A percentile compares a stretch with the other conserved stretches of the same genome.
These are phyloP conservation scores for Mercurialis annua DNA, from an alignment of 345 rosid genomes.

Conservation along the genomic window DNA sequence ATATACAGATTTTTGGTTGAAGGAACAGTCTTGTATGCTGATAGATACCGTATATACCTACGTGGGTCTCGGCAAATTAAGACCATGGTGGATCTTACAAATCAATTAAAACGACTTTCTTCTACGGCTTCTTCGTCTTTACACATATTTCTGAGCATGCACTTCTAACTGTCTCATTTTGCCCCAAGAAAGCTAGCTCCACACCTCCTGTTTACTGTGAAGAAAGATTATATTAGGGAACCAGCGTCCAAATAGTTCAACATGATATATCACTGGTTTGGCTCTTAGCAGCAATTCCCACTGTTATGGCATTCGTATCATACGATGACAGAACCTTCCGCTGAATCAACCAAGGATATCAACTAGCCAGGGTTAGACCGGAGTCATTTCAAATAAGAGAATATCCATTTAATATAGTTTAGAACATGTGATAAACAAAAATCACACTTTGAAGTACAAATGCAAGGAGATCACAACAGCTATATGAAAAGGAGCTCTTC, in stretches of 20 bases:
- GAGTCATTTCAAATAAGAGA: conserved; percentile 10
- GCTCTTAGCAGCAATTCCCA: conserved; percentile 37
- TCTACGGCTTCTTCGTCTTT: conserved; percentile 21
- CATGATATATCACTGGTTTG: conserved; percentile 40
- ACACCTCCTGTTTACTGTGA: conserved; percentile 5
- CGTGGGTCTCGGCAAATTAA: background rate
- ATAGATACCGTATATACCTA: conserved; percentile 5
- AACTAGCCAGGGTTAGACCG: conserved; percentile 20
- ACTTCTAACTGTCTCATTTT: conserved; percentile 8
- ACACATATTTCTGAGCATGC: conserved; percentile 8
- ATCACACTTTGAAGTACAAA: background rate
- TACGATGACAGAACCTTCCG: conserved; percentile 44
- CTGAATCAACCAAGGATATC: conserved; percentile 44
- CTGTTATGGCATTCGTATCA: conserved; percentile 34
- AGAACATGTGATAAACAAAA: background rate
- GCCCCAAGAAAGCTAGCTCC: conserved; percentile 9
- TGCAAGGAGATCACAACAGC: conserved; percentile 4
- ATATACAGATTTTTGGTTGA: conserved; percentile 22
- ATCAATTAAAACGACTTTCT: conserved; percentile 10
- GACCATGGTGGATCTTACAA: background rate
- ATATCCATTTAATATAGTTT: background rate
- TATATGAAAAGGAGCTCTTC: background rate
- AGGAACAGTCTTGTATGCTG: conserved; percentile 3
- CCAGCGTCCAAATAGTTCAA: conserved; percentile 22
- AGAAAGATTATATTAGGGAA: background rate